Evolutionary conservation across 352 stramenopile genomes (phyloP), one percentile per base, ranked within the genome.

Genomic region (Paralagenidium karlingii): DNA sequence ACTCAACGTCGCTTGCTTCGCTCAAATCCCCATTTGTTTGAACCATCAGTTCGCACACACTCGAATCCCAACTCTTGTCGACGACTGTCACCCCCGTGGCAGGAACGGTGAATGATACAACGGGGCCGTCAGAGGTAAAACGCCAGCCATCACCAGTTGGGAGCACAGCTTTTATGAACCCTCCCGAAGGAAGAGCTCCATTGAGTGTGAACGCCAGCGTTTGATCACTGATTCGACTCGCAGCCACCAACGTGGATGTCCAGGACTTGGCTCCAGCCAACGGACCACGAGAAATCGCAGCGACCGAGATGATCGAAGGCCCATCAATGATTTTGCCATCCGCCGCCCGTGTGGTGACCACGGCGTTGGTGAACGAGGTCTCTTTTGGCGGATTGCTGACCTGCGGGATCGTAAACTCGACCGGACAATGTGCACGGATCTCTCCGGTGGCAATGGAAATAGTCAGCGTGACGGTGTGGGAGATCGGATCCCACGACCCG

Each of bases 321-420:
- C 65, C 70, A 28, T 84, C 70, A 27, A 82, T 65, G 5, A 65
- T 44, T 5, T 30, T 36, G 2, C 61, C 58, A 16, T 80, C 60
- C 7, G 38, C 12, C 13, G 54, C 53, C 46, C 33, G 36, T 6
- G 58, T 79, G 8, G 43, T 63, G 12, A 82, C 10, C 8, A 49
- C 54, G 0, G 61, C 65, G 16, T 60, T 57, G 25, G 65, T 69
- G 1, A 64, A 46, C 9, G 51, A 56, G 2, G 51, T 74, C 29
- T 76, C 68, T 34, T 75, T 76, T 2, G 70, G 70, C 12, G 67
- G 67, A 36, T 69, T 84, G 18, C 33, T 55, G 5, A 82, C 55
- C 0, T 47, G 30, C 30, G 47, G 47, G 19, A 82, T 48, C 3
- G 45, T 24, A 5, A 84, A 11, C 1, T 25, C 50, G 6, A 82